A percentile compares a stretch with the other conserved stretches of the same genome.
Evolutionary conservation across 1,139 yeast species (phyloP).

Genomic region (Torulaspora pretoriensis): DNA sequence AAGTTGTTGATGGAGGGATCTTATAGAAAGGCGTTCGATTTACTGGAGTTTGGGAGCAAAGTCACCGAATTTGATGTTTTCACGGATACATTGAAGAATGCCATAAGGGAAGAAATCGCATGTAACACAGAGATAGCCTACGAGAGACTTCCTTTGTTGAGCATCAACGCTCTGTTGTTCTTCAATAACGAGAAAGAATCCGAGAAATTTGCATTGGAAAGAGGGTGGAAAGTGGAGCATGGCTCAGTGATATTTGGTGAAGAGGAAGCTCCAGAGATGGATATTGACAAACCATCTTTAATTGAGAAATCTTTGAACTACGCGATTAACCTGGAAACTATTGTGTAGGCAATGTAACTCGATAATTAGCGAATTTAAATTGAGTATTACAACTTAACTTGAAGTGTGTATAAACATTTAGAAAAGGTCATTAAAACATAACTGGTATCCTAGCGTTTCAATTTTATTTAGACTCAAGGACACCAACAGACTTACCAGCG

Average conservation of each 20-base stretch:
- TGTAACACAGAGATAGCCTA: slow-evolving; percentile 79
- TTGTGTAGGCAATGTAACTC: slow-evolving; percentile 21
- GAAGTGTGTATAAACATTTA: slow-evolving; percentile 15
- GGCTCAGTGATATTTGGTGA: slow-evolving; percentile 58
- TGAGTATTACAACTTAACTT: slow-evolving; percentile 3
- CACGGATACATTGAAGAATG: slow-evolving; percentile 60
- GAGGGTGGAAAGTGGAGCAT: slow-evolving; percentile 60
- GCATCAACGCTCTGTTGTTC: slow-evolving; percentile 77
- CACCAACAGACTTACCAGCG: slow-evolving; percentile 72
- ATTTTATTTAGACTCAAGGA: slow-evolving; percentile 27
- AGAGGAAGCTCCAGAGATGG: slow-evolving; percentile 19
- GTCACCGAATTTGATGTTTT: slow-evolving; percentile 56
- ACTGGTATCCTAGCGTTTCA: slow-evolving; percentile 6
- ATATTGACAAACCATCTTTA: slow-evolving; percentile 17
- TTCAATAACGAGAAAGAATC: slow-evolving; percentile 66
- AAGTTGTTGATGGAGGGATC: slow-evolving; percentile 96
- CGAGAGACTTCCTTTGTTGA: slow-evolving; percentile 68
- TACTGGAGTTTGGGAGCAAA: slow-evolving; percentile 44
- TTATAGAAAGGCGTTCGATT: slow-evolving; percentile 86
- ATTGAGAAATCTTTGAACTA: slow-evolving; percentile 33
- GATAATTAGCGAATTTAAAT: neutral
- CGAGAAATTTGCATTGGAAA: slow-evolving; percentile 52
- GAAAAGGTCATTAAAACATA: slow-evolving; percentile 13
- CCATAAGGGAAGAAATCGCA: slow-evolving; percentile 86
- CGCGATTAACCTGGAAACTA: slow-evolving; percentile 35